phyloP scores from a whole-genome alignment of 495 filamentous ascomycete species.

The Glarea lozoyensis region DNA sequence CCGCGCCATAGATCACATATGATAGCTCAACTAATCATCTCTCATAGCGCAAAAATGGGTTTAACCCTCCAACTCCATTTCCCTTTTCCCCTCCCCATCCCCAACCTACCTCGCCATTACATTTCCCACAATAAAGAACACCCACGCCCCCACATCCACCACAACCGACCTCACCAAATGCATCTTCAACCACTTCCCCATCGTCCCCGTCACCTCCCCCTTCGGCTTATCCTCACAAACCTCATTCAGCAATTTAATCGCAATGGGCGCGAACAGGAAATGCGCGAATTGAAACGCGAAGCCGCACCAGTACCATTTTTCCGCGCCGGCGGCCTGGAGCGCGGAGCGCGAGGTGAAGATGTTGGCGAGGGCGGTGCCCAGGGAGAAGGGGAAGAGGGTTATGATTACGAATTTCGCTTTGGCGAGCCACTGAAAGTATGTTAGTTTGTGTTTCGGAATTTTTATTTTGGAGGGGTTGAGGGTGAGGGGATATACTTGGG shows the following conservation, averaged over 20 bases:
- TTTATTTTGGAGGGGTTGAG: neutral
- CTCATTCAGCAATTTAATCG: neutral
- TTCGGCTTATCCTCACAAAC: neutral
- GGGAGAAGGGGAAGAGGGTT: neutral
- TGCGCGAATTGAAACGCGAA: neutral
- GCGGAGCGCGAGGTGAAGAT: neutral
- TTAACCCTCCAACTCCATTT: too few species aligned
- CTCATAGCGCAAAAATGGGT: too few species aligned
- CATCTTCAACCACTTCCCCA: neutral
- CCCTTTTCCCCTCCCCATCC: neutral
- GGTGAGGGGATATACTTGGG: neutral
- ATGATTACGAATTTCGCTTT: neutral
- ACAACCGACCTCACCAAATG: neutral
- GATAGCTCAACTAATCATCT: too few species aligned
- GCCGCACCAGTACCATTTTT: neutral
- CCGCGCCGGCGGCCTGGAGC: neutral
- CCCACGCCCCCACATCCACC: neutral
- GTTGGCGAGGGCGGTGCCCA: neutral
- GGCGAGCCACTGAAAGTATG: neutral
- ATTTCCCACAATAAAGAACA: neutral
- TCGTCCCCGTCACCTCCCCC: neutral
- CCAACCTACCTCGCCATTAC: neutral
- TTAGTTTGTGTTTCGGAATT: neutral
- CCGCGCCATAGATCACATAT: too few species aligned
- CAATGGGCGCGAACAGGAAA: neutral